These are phyloP conservation scores for Ophiosphaerella korrae DNA, from an alignment of 2,329 filamentous ascomycete species.

Conservation along the genomic window DNA sequence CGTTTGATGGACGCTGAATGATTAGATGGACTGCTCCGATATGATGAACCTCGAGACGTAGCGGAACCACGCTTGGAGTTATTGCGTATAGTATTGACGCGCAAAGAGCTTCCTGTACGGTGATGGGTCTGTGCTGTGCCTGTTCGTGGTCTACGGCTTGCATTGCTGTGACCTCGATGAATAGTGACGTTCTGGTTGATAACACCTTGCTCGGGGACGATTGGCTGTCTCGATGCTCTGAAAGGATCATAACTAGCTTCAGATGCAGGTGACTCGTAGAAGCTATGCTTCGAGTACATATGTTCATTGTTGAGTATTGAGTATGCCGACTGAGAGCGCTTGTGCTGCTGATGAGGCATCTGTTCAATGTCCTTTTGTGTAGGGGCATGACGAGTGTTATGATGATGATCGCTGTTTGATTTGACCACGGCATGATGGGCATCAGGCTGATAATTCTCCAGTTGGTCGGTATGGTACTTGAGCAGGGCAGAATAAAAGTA, in stretches of 20 bases:
- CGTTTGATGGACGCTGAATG: slow-evolving; percentile 27
- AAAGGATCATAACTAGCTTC: slow-evolving; percentile 82
- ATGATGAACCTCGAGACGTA: slow-evolving; percentile 40
- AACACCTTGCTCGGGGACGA: slow-evolving; percentile 52
- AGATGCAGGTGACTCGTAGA: slow-evolving; percentile 55
- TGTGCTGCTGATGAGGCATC: slow-evolving; percentile 43
- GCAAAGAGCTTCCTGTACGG: slow-evolving; percentile 50
- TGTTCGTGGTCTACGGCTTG: slow-evolving; percentile 43
- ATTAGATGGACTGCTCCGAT: slow-evolving; percentile 37
- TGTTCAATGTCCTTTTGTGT: slow-evolving; percentile 38
- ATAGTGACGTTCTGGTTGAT: slow-evolving; percentile 72
- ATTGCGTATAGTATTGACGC: slow-evolving; percentile 48
- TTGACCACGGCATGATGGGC: slow-evolving; percentile 69
- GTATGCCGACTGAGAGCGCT: slow-evolving; percentile 59
- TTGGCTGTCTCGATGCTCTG: slow-evolving; percentile 67
- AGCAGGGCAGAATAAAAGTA: slow-evolving; percentile 86
- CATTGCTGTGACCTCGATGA: slow-evolving; percentile 57
- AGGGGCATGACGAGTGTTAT: slow-evolving; percentile 33
- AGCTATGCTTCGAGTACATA: slow-evolving; percentile 55
- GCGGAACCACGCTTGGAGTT: slow-evolving; percentile 40
- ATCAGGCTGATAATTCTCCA: slow-evolving; percentile 82
- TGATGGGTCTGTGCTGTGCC: slow-evolving; percentile 42
- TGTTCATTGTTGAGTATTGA: slow-evolving; percentile 63
- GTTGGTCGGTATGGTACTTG: slow-evolving; percentile 79
- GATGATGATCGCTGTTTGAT: slow-evolving; percentile 87